A percentile compares a stretch with the other conserved stretches of the same genome.
Evolutionary conservation across 306 rosid genomes (phyloP).

Genomic region (Morella rubra): DNA sequence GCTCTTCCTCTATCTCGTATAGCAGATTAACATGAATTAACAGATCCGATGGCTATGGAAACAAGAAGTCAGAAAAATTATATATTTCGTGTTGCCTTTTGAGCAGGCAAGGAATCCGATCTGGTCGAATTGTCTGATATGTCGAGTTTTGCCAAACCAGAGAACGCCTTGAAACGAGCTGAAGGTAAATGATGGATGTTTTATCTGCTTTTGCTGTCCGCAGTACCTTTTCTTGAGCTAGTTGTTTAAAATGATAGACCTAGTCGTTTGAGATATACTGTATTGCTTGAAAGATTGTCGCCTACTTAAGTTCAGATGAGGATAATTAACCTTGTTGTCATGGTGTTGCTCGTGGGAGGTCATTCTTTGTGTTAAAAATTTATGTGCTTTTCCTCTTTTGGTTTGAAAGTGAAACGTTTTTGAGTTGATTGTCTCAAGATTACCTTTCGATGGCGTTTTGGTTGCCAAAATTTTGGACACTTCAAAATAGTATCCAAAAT

Average conservation of each 20-base stretch:
- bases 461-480: too few species aligned
- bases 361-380: neutral
- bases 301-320: neutral
- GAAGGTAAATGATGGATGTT: constrained; percentile 40
- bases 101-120: constrained; percentile 4
- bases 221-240: neutral
- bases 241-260: neutral
- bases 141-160: constrained; percentile 57
- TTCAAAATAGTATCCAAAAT: too few species aligned
- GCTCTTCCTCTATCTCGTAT: too few species aligned
- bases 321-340: neutral
- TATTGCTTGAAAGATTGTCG: neutral
- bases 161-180: constrained; percentile 63
- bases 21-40: too few species aligned
- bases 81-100: neutral
- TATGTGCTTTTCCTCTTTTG: neutral
- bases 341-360: neutral
- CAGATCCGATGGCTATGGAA: neutral
- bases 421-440: neutral
- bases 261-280: neutral
- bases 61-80: neutral
- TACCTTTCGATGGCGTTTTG: neutral
- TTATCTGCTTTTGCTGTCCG: neutral
- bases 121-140: constrained; percentile 25
- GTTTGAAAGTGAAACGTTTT: neutral